Evolutionary conservation across 495 filamentous ascomycete species (phyloP), one percentile per base, ranked within the genome.

Genomic region (Hypoxylon lienhwacheense): DNA sequence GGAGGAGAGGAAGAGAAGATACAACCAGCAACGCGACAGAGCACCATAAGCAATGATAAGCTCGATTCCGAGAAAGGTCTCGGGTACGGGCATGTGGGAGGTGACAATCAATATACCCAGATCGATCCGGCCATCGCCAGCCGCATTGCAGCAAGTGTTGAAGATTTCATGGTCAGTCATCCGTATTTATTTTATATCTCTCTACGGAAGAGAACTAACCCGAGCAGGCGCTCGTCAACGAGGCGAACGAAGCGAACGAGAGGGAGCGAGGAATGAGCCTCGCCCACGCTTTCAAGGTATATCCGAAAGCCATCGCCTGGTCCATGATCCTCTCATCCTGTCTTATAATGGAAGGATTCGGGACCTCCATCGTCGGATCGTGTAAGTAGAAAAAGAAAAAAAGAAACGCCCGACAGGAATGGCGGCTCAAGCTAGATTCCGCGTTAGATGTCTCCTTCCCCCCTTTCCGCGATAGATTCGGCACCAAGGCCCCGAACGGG

Each of bases 261-360:
- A 55, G 61, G 37, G 66, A 68, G 41, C 60, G 63, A 14, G 64
- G n/a, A 3, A 66, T 74, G 72, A 67, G 58, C 12, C 59, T 74
- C 21, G 55, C 49, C 15, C 60, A 74, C 46, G 70, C 70, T 8
- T 68, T 74, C 53, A 69, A 56, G 42, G 46, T 74, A 14, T 74
- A 73, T 48, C 70, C 70, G 0, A 75, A 75, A 43, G 72, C 72
- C 29, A 61, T 75, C 24, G 74, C 51, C 3, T 81, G 76, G 76
- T 75, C 70, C 21, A 58, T 80, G 54, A 63, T 78, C n/a, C 70
- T 81, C 16, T 76, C 72, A 6, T 73, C 75, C 3, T 72, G 71
- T 59, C 70, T 81, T 21, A 70, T 72, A 42, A 81, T 81, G 77
- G 77, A 81, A 59, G 77, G 77, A 8, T 81, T 76, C 51, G 76